These are phyloP conservation scores for Fusarium veterinarium DNA, from an alignment of 2,329 filamentous ascomycete species.

Conservation along the genomic window DNA sequence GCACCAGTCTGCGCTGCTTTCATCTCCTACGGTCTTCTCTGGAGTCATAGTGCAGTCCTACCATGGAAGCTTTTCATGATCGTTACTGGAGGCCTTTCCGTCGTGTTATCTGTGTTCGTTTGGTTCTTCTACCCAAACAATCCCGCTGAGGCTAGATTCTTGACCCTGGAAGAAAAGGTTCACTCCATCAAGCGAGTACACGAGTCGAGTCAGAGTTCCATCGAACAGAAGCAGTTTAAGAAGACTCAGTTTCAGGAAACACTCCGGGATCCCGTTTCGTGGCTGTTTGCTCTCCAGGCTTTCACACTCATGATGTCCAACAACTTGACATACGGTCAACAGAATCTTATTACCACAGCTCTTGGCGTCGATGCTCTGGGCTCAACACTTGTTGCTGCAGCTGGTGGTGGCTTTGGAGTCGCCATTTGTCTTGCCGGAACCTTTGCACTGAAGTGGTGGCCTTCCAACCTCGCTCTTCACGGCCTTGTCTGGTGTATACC, in stretches of 20 bases:
- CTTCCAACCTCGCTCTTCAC: slow-evolving; percentile 48
- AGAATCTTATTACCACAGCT: slow-evolving; percentile 51
- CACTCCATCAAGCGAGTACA: slow-evolving; percentile 52
- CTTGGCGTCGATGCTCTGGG: slow-evolving; percentile 52
- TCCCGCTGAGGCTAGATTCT: slow-evolving; percentile 52
- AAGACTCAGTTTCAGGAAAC: slow-evolving; percentile 46
- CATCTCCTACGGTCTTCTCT: slow-evolving; percentile 56
- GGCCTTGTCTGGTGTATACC: slow-evolving; percentile 45
- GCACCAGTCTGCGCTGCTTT: slow-evolving; percentile 54
- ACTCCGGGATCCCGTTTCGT: slow-evolving; percentile 47
- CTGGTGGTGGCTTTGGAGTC: slow-evolving; percentile 51
- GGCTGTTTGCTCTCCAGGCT: slow-evolving; percentile 47
- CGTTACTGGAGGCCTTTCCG: slow-evolving; percentile 50
- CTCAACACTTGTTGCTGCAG: slow-evolving; percentile 54
- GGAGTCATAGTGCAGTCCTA: slow-evolving; percentile 45
- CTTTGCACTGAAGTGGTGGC: slow-evolving; percentile 46
- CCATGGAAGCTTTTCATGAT: slow-evolving; percentile 56
- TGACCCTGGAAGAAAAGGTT: slow-evolving; percentile 55
- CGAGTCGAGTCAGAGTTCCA: slow-evolving; percentile 49
- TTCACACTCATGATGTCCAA: slow-evolving; percentile 52
- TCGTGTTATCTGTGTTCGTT: slow-evolving; percentile 49
- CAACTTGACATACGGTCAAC: slow-evolving; percentile 54
- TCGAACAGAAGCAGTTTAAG: slow-evolving; percentile 53
- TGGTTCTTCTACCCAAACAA: slow-evolving; percentile 54
- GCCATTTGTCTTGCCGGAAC: slow-evolving; percentile 48